Evolutionary conservation across 257 asterid species (phyloP).

Genomic region (Solanum ossicruentum): DNA sequence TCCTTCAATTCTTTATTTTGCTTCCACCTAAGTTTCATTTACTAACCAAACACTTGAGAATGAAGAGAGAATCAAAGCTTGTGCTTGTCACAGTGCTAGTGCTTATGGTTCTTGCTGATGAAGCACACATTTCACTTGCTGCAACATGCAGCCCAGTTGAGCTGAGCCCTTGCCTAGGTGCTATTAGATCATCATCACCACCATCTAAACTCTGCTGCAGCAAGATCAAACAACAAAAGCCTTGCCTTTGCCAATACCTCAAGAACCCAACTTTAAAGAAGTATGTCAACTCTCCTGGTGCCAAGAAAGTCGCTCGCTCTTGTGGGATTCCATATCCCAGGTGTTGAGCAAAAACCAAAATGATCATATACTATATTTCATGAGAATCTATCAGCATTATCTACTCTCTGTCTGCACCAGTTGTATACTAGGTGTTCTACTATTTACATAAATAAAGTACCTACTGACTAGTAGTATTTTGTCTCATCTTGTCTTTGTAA

Average conservation of each 20-base stretch:
- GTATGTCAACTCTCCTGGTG: constrained; percentile 5
- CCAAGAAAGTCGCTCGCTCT: constrained; percentile 8
- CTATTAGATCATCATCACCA: constrained; percentile 1
- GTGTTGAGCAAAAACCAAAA: constrained; percentile 4
- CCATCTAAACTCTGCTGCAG: constrained; percentile 18
- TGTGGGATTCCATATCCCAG: constrained; percentile 17
- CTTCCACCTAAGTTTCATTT: not conserved
- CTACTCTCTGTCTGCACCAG: not conserved
- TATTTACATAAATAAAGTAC: not conserved
- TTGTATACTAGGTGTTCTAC: not conserved
- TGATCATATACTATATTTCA: not conserved
- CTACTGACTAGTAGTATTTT: not conserved
- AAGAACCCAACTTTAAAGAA: constrained; percentile 11
- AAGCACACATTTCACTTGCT: constrained; percentile 8
- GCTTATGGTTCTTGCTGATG: constrained; percentile 8
- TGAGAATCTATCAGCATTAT: not conserved
- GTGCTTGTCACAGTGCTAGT: constrained; percentile 1
- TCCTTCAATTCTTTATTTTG: not conserved
- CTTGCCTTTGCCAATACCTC: constrained; percentile 18
- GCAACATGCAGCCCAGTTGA: constrained; percentile 6
- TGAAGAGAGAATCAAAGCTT: constrained; percentile 6
- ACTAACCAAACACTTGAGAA: not conserved
- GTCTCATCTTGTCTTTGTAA: not conserved
- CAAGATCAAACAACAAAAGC: constrained; percentile 9
- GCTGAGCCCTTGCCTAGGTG: constrained; percentile 10